Percentiles rank a stretch among this genome's conserved stretches.
Conservation (phyloP, 2,329 filamentous ascomycete species). For the Phyllosticta paracitricarpa region DNA sequence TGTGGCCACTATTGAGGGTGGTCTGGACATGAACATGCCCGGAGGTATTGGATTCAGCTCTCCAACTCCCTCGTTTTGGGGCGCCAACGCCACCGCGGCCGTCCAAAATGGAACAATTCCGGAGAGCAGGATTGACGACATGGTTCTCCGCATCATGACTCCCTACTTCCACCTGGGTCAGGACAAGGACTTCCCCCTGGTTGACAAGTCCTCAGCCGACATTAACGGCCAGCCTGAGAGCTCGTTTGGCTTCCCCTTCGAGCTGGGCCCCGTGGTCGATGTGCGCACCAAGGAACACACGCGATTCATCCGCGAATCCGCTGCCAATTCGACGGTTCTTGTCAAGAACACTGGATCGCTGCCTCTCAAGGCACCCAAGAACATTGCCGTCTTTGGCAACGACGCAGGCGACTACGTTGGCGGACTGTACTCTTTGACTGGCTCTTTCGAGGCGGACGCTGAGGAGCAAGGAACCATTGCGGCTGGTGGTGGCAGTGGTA, state of each 20-base stretch:
- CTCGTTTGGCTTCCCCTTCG: slow-evolving; percentile 22
- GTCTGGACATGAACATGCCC: slow-evolving; percentile 16
- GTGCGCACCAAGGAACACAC: slow-evolving; percentile 26
- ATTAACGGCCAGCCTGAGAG: slow-evolving; percentile 12
- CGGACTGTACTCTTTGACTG: slow-evolving; percentile 31
- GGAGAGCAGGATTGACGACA: slow-evolving; percentile 36
- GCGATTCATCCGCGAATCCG: slow-evolving; percentile 29
- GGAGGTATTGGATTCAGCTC: slow-evolving; percentile 6
- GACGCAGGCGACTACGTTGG: slow-evolving; percentile 38
- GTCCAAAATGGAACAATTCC: slow-evolving; percentile 33
- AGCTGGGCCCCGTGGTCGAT: slow-evolving; percentile 16
- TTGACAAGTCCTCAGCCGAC: slow-evolving; percentile 20
- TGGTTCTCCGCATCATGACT: slow-evolving; percentile 38
- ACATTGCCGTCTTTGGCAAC: slow-evolving; percentile 41
- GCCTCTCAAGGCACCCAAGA: slow-evolving; percentile 42
- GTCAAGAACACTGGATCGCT: slow-evolving; percentile 43
- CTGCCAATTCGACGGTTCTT: slow-evolving; percentile 32
- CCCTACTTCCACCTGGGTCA: slow-evolving; percentile 38
- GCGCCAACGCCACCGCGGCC: slow-evolving; percentile 27
- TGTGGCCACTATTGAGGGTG: slow-evolving; percentile 19
- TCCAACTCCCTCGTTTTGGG: slow-evolving; percentile 2
- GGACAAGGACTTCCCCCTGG: slow-evolving; percentile 29
- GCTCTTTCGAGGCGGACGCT: slow-evolving; percentile 3
- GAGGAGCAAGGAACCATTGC: slow-evolving; percentile 35
- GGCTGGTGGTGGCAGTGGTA: slow-evolving; percentile 33